Evolutionary conservation across 1,139 yeast genomes (phyloP).

Genomic region (Magnusiomyces ingens): DNA sequence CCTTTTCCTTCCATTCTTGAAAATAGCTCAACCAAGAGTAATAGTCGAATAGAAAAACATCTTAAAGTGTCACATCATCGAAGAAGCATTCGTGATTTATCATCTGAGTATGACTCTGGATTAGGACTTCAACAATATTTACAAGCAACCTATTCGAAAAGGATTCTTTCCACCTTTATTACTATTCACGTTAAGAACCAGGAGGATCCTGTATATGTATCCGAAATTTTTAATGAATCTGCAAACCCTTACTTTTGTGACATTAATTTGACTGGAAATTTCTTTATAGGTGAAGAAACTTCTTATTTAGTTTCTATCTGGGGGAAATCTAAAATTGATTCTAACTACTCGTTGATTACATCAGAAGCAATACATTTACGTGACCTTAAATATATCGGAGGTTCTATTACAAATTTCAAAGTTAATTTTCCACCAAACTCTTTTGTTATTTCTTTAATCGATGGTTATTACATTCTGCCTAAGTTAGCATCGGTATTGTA

Average conservation of each 20-base stretch:
- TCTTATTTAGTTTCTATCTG: conserved; percentile 11
- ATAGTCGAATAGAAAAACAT: neutral
- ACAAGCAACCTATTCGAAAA: conserved; percentile 1
- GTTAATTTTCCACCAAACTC: conserved; percentile 28
- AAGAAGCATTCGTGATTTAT: conserved; percentile 10
- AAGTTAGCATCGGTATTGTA: neutral
- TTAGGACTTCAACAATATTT: conserved; percentile 9
- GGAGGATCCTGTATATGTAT: conserved; percentile 14
- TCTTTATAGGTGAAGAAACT: conserved; percentile 1
- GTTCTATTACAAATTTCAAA: conserved; percentile 19
- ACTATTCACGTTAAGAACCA: conserved; percentile 9
- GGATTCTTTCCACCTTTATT: conserved; percentile 9
- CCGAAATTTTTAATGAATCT: conserved; percentile 8
- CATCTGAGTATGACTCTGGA: conserved; percentile 10
- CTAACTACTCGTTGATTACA: conserved; percentile 1
- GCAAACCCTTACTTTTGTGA: conserved; percentile 15
- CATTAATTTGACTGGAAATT: conserved; percentile 5
- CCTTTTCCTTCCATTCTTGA: neutral
- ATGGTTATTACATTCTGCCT: conserved; percentile 35
- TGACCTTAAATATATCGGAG: conserved; percentile 22
- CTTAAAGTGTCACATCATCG: conserved; percentile 5
- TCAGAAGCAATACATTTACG: conserved; percentile 18
- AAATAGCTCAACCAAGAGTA: neutral
- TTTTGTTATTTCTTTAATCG: conserved; percentile 34
- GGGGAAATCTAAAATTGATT: conserved; percentile 8